A percentile compares a stretch with the other conserved stretches of the same genome.
Conservation (phyloP, 2,329 filamentous ascomycete genomes). For the Xylariaceae sp. region DNA sequence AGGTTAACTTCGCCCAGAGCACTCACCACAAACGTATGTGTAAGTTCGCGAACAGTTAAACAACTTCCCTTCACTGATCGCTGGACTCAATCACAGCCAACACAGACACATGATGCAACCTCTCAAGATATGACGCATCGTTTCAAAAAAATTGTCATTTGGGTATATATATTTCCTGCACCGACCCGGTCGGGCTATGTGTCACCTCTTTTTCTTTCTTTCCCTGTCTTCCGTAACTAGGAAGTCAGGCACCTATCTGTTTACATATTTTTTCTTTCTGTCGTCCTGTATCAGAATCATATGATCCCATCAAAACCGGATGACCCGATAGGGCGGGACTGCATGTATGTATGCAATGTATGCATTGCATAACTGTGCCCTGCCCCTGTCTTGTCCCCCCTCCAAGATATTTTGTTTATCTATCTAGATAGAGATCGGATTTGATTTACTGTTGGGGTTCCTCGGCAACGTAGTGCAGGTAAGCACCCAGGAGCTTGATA, state of each 20-base stretch:
- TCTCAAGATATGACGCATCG: too few relatives aligned
- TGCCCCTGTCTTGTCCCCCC: background rate
- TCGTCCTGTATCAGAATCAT: background rate
- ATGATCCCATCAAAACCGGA: background rate
- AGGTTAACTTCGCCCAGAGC: too few relatives aligned
- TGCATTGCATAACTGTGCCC: background rate
- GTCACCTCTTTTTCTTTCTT: background rate
- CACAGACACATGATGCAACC: too few relatives aligned
- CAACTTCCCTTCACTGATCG: too few relatives aligned
- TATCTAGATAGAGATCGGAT: too few relatives aligned
- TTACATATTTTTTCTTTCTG: too few relatives aligned
- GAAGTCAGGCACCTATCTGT: background rate
- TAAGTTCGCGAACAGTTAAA: too few relatives aligned
- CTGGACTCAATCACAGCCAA: too few relatives aligned
- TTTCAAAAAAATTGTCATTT: background rate
- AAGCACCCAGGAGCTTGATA: constrained; percentile 89
- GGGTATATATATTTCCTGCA: background rate
- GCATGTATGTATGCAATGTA: background rate
- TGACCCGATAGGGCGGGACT: background rate
- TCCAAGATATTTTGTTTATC: background rate
- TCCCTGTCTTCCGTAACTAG: background rate
- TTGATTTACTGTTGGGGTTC: constrained; percentile 51
- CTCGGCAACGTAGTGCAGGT: constrained; percentile 91
- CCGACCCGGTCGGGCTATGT: background rate
- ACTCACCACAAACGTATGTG: too few relatives aligned